Evolutionary conservation across 345 rosid species (phyloP).

Genomic region (Acer campestre): DNA sequence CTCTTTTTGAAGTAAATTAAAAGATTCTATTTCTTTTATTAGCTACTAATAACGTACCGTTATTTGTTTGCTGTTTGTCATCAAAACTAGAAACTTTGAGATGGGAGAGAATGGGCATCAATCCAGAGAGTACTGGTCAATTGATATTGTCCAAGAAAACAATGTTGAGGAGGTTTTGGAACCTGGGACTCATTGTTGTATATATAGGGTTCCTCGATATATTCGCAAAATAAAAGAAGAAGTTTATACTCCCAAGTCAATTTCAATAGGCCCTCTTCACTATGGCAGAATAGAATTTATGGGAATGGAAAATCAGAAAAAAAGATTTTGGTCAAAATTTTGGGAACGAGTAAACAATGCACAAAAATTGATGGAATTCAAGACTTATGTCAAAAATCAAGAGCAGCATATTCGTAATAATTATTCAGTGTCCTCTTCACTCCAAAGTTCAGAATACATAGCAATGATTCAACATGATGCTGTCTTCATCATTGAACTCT

Average conservation of each 20-base stretch:
- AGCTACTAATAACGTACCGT: no score
- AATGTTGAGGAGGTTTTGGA: not conserved
- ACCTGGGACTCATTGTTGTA: not conserved
- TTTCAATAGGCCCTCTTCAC: constrained; percentile 24
- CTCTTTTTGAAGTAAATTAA: no score
- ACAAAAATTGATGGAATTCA: not conserved
- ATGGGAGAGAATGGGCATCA: no score
- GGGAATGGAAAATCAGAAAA: not conserved
- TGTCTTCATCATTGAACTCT: not conserved
- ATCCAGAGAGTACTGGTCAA: no score
- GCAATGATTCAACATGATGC: not conserved
- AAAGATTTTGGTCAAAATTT: not conserved
- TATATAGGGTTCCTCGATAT: constrained; percentile 1
- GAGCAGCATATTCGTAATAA: not conserved
- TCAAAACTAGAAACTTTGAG: no score
- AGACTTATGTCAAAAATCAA: not conserved
- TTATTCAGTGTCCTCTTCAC: not conserved
- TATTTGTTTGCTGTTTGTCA: no score
- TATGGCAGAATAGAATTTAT: not conserved
- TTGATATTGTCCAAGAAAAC: not conserved
- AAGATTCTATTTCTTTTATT: no score
- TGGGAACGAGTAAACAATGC: not conserved
- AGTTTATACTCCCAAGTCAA: constrained; percentile 21
- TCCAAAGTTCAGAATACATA: not conserved
- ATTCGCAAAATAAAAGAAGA: constrained; percentile 14